Percentiles rank a stretch among this genome's conserved stretches.
Evolutionary conservation across 2,329 filamentous ascomycete species (phyloP).

Genomic region (Diaporthe capsici): DNA sequence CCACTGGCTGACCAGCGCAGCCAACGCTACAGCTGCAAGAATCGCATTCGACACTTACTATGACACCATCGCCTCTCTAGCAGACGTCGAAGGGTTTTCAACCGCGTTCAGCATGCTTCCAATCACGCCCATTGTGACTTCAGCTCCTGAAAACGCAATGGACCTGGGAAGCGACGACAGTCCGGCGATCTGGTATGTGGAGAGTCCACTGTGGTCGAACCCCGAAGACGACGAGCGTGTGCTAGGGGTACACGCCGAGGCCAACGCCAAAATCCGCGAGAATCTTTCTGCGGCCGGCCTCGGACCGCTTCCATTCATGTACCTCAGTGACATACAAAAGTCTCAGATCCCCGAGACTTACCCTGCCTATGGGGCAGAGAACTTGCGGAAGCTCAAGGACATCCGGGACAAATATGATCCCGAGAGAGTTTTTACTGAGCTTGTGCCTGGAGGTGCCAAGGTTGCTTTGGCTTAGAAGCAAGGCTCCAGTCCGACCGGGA

Average conservation of each 20-base stretch:
- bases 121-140: not conserved
- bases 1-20: not conserved
- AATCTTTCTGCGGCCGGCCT: not conserved
- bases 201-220: not conserved
- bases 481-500: no score
- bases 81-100: not conserved
- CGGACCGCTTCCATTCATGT: not conserved
- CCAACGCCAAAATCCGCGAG: not conserved
- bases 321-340: constrained; percentile 17
- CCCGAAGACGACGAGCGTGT: not conserved
- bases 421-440: constrained; percentile 6
- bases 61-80: not conserved
- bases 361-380: constrained; percentile 21
- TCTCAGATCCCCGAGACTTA: not conserved
- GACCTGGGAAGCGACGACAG: no score
- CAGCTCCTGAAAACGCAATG: no score
- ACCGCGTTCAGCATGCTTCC: not conserved
- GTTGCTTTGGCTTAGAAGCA: not conserved
- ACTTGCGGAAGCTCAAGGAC: constrained; percentile 24
- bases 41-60: not conserved
- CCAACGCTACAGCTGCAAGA: not conserved
- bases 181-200: not conserved
- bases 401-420: constrained; percentile 35
- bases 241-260: not conserved
- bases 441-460: constrained; percentile 33